Percentiles rank a stretch among this genome's conserved stretches.
phyloP scores from a whole-genome alignment of 306 rosid species.

The Trifolium dubium region DNA sequence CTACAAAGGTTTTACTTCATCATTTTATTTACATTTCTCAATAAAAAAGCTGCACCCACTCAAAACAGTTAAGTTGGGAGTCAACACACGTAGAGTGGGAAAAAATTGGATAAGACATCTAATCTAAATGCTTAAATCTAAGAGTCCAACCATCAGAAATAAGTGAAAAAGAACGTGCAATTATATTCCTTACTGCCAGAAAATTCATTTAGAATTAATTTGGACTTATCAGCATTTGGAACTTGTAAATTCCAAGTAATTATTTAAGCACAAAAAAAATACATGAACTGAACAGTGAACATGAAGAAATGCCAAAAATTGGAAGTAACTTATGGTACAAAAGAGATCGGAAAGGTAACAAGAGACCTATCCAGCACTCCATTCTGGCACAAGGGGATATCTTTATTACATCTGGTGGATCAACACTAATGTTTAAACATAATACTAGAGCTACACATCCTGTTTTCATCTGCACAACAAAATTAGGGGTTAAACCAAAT shows the following conservation, averaged over 20 bases:
- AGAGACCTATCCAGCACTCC: constrained; percentile 99
- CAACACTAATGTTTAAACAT: constrained; percentile 96
- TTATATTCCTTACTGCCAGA: constrained; percentile 8
- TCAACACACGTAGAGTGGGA: constrained; percentile 1
- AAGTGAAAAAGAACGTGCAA: constrained; percentile 4
- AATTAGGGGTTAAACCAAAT: constrained; percentile 53
- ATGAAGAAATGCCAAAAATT: constrained; percentile 29
- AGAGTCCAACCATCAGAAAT: constrained; percentile 19
- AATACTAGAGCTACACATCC: constrained; percentile 98
- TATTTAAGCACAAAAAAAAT: constrained; percentile 3
- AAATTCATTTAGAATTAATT: constrained; percentile 16
- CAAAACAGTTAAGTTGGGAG: background rate
- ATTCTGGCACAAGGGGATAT: constrained; percentile 99
- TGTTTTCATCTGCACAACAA: constrained; percentile 93
- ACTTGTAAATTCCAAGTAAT: constrained; percentile 24
- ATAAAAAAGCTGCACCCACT: constrained; percentile 4
- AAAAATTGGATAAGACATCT: background rate
- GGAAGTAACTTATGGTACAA: constrained; percentile 18
- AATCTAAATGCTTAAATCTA: background rate
- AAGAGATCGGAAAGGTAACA: constrained; percentile 44
- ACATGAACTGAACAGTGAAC: background rate
- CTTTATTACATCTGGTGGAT: constrained; percentile 98
- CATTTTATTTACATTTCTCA: constrained; percentile 27
- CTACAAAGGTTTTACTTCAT: constrained; percentile 16
- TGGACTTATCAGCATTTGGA: constrained; percentile 26